Percentiles rank a stretch among this genome's conserved stretches.
Conservation (phyloP, 1,284 basidiomycete genomes). For the Thelephora terrestris region DNA sequence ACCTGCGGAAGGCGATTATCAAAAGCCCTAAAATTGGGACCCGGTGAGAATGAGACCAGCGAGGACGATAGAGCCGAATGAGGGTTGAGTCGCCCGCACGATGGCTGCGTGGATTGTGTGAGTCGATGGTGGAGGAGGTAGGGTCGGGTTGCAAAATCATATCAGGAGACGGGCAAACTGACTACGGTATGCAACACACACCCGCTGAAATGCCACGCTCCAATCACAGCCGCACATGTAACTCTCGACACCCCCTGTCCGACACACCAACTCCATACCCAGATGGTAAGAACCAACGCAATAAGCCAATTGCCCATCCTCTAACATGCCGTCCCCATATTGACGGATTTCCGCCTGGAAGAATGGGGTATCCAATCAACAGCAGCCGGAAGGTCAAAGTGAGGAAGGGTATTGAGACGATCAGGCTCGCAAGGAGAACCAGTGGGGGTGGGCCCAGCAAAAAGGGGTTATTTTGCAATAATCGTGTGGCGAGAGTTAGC, state of each 20-base stretch:
- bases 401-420: constrained; percentile 78
- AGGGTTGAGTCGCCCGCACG: constrained; percentile 70
- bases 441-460: constrained; percentile 73
- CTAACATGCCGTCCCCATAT: constrained; percentile 62
- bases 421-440: constrained; percentile 62
- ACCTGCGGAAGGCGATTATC: constrained; percentile 38
- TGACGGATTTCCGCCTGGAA: constrained; percentile 19
- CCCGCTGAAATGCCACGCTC: constrained; percentile 89
- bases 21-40: constrained; percentile 47
- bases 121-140: constrained; percentile 43
- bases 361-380: constrained; percentile 55
- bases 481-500: constrained; percentile 70
- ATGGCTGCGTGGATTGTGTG: constrained; percentile 72
- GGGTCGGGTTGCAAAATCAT: constrained; percentile 31
- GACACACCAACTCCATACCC: constrained; percentile 90
- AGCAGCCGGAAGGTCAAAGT: constrained; percentile 77
- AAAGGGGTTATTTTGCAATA: constrained; percentile 74
- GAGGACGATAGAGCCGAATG: constrained; percentile 70
- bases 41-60: constrained; percentile 69
- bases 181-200: constrained; percentile 25
- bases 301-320: constrained; percentile 84
- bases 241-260: constrained; percentile 75
- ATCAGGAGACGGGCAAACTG: constrained; percentile 1
- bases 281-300: constrained; percentile 53
- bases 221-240: constrained; percentile 75